phyloP scores from a whole-genome alignment of 768 basidiomycete species.

The Suillus clintonianus region DNA sequence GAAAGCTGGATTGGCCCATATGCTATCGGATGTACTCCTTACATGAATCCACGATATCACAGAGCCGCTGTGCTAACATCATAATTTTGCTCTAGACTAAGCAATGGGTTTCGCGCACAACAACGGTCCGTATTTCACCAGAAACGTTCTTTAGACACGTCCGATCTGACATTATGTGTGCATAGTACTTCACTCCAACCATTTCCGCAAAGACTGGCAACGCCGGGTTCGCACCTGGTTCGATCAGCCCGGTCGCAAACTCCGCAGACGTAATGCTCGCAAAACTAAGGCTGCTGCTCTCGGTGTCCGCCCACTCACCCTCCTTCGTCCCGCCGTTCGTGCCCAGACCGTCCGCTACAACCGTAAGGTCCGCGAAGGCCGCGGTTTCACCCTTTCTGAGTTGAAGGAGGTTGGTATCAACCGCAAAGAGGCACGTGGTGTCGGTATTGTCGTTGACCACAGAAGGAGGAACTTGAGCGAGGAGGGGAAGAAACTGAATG shows the following conservation, averaged over 20 bases:
- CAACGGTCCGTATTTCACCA: constrained; percentile 28
- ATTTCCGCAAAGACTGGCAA: constrained; percentile 99
- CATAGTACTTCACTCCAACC: constrained; percentile 86
- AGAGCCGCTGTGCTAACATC: constrained; percentile 14
- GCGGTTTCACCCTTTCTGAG: constrained; percentile 93
- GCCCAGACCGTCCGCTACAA: constrained; percentile 98
- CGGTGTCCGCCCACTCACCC: constrained; percentile 87
- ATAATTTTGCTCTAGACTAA: constrained; percentile 23
- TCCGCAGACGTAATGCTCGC: constrained; percentile 90
- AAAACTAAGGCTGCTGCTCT: constrained; percentile 87
- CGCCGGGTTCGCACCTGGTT: constrained; percentile 96
- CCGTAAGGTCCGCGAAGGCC: constrained; percentile 93
- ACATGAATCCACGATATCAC: neutral
- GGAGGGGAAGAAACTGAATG: constrained; percentile 95
- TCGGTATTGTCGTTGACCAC: constrained; percentile 97
- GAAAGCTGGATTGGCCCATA: constrained; percentile 22
- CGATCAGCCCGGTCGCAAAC: constrained; percentile 97
- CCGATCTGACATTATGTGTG: constrained; percentile 6
- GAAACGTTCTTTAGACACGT: constrained; percentile 27
- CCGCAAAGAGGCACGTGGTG: constrained; percentile 86
- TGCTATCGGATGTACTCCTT: constrained; percentile 19
- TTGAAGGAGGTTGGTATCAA: constrained; percentile 95
- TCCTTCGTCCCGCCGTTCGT: constrained; percentile 96
- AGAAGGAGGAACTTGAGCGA: constrained; percentile 94
- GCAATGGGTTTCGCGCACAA: constrained; percentile 39